Evolutionary conservation across 305 asterid genomes (phyloP).

Genomic region (Fraxinus nigra): DNA sequence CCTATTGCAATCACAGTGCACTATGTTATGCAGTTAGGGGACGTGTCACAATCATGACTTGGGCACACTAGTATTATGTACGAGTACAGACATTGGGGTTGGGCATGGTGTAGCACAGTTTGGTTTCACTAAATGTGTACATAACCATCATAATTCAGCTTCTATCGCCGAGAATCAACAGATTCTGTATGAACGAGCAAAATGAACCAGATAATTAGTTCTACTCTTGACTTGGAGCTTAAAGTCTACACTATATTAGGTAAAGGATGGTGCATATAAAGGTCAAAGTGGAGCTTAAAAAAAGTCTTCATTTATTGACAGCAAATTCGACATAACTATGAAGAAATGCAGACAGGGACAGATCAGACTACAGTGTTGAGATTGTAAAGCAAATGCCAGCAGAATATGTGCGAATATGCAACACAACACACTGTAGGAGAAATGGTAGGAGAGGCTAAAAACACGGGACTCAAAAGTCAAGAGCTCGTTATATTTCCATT

Average conservation of each 20-base stretch:
- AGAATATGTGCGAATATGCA: not conserved
- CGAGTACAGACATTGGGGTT: not conserved
- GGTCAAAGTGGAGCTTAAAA: not conserved
- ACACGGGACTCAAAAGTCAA: not conserved
- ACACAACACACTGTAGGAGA: not conserved
- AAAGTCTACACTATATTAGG: not conserved
- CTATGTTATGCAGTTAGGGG: too few species aligned
- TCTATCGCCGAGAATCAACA: not conserved
- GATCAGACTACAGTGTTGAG: not conserved
- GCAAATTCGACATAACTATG: slow-evolving; percentile 4
- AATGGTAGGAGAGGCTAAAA: not conserved
- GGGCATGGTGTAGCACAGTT: not conserved
- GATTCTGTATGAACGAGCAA: not conserved
- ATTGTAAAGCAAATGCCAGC: not conserved
- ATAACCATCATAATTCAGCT: not conserved
- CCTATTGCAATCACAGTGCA: too few species aligned
- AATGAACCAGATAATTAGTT: not conserved
- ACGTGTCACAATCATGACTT: not conserved
- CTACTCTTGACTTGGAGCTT: not conserved
- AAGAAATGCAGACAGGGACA: not conserved
- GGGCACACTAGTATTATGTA: not conserved
- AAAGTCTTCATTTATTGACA: slow-evolving; percentile 9
- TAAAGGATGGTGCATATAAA: not conserved
- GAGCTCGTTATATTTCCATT: not conserved
- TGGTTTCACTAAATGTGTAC: not conserved